Percentiles rank a stretch among this genome's conserved stretches.
Conservation (phyloP, 2,329 filamentous ascomycete genomes). For the Diaporthe destruens region DNA sequence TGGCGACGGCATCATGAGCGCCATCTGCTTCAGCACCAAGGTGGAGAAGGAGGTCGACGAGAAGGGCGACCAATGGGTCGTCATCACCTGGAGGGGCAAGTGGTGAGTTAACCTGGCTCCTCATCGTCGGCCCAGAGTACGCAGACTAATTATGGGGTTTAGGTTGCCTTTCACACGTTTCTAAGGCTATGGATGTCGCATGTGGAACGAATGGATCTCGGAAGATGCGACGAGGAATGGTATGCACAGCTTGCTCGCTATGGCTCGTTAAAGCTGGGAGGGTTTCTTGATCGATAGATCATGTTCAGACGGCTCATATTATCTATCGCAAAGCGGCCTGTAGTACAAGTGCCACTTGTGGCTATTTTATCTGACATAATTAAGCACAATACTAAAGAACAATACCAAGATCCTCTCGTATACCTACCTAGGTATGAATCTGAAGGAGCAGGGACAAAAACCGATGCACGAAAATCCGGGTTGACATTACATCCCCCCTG, state of each 20-base stretch:
- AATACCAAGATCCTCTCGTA: constrained; percentile 1
- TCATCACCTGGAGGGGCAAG: constrained; percentile 86
- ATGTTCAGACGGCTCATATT: not conserved
- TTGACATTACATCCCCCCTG: too few species aligned
- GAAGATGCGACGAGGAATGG: not conserved
- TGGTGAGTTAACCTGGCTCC: constrained; percentile 68
- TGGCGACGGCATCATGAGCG: constrained; percentile 95
- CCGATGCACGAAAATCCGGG: not conserved
- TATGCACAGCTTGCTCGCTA: not conserved
- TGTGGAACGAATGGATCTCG: not conserved
- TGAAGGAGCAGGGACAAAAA: not conserved
- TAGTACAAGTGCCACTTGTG: not conserved
- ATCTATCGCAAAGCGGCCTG: not conserved
- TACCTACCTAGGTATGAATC: too few species aligned
- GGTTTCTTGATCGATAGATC: not conserved
- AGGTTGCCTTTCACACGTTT: constrained; percentile 56
- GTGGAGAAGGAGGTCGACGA: constrained; percentile 95
- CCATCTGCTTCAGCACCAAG: constrained; percentile 89
- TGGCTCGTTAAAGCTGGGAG: not conserved
- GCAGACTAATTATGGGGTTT: constrained; percentile 21
- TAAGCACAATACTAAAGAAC: constrained; percentile 36
- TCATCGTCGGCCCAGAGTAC: not conserved
- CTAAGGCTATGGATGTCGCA: constrained; percentile 41
- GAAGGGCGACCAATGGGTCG: constrained; percentile 83
- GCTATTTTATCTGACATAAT: not conserved